A percentile compares a stretch with the other conserved stretches of the same genome.
Evolutionary conservation across 1,139 yeast genomes (phyloP).

Genomic region (Blastobotrys buckinghamii): DNA sequence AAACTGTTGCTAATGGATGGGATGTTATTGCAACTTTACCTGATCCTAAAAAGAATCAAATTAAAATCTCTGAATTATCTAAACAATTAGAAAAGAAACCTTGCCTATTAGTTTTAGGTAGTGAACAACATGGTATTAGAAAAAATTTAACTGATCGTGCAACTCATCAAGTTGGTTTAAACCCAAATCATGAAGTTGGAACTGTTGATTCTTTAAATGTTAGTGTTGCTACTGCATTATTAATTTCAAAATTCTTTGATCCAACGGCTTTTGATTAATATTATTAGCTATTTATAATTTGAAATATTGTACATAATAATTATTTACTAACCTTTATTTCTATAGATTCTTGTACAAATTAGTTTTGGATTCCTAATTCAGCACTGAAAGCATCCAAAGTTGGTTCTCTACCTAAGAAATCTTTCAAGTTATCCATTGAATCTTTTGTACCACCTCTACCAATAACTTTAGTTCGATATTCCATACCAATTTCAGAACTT

Average conservation of each 20-base stretch:
- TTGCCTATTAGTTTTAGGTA: conserved; percentile 67
- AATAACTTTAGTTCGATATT: conserved; percentile 65
- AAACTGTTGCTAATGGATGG: conserved; percentile 60
- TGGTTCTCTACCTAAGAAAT: conserved; percentile 72
- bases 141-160: conserved; percentile 56
- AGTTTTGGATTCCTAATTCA: conserved; percentile 34
- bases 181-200: conserved; percentile 16
- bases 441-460: conserved; percentile 70
- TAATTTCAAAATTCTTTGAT: conserved; percentile 43
- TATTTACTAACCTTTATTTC: no score
- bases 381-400: conserved; percentile 61
- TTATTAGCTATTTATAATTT: not conserved
- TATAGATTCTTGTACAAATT: not conserved
- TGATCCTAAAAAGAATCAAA: conserved; percentile 21
- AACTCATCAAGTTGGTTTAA: conserved; percentile 56
- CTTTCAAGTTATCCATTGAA: conserved; percentile 56
- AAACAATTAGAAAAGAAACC: conserved; percentile 47
- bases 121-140: conserved; percentile 80
- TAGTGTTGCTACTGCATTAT: conserved; percentile 77
- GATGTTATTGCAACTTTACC: conserved; percentile 54
- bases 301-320: not conserved
- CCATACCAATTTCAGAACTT: conserved; percentile 53
- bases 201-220: conserved; percentile 80
- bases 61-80: conserved; percentile 42
- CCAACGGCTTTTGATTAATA: conserved; percentile 18